These are phyloP conservation scores for Arthromyces matolae DNA, from an alignment of 768 basidiomycete genomes.

Conservation along the genomic window DNA sequence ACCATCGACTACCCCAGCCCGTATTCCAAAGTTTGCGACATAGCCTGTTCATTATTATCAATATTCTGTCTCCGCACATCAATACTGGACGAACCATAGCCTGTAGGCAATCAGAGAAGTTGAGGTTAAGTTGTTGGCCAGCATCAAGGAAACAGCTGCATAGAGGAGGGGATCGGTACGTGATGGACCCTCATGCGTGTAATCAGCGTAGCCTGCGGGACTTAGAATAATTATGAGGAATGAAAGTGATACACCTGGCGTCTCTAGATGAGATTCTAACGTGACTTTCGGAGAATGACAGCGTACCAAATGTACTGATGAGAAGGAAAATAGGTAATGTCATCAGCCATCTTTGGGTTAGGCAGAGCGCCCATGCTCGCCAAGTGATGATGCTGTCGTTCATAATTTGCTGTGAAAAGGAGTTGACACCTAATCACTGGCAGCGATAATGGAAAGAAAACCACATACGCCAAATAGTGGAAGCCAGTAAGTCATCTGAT, in stretches of 20 bases:
- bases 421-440: not conserved
- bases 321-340: conserved; percentile 3
- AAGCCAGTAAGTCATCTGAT: conserved; percentile 7
- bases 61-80: not conserved
- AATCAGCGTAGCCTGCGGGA: not conserved
- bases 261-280: not conserved
- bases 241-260: not conserved
- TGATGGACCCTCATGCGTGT: not conserved
- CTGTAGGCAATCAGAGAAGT: conserved; percentile 4
- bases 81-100: not conserved
- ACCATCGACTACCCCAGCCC: conserved; percentile 4
- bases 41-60: not conserved
- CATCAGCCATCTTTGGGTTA: not conserved
- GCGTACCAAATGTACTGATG: not conserved
- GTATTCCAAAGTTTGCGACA: not conserved
- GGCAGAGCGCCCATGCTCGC: conserved; percentile 8
- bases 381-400: conserved; percentile 7
- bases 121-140: conserved; percentile 3
- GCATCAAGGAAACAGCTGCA: not conserved
- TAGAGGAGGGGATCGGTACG: conserved; percentile 2
- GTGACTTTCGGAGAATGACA: not conserved
- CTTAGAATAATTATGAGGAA: conserved; percentile 1
- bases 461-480: not conserved
- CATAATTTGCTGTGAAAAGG: not conserved
- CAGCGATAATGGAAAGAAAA: not conserved